Percentiles rank a stretch among this genome's conserved stretches.
These are phyloP conservation scores for Vigna unguiculata DNA, from an alignment of 306 rosid genomes.

Conservation along the genomic window DNA sequence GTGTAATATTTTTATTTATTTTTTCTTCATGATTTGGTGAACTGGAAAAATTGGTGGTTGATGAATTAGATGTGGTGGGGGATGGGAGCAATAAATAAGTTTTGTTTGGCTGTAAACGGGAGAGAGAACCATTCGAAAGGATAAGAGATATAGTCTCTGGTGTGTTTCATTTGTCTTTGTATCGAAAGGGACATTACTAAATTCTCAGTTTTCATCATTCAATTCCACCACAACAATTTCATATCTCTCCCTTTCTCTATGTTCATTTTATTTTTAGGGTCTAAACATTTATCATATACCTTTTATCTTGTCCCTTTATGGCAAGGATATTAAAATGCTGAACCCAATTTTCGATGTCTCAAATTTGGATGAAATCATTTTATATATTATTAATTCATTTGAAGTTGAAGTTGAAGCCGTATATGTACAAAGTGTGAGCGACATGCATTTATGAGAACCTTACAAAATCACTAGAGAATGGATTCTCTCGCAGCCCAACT, in stretches of 20 bases:
- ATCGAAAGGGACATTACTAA: conserved; percentile 48
- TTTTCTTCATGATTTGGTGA: no score
- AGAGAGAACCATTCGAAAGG: conserved; percentile 36
- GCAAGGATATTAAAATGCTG: not conserved
- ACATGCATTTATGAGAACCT: conserved; percentile 22
- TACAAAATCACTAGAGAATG: conserved; percentile 24
- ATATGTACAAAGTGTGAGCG: conserved; percentile 1
- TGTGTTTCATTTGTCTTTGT: conserved; percentile 50
- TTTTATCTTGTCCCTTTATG: not conserved
- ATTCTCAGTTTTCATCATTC: conserved; percentile 43
- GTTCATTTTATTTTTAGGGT: not conserved
- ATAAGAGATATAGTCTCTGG: conserved; percentile 39
- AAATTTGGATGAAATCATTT: conserved; percentile 4
- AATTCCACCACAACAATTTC: conserved; percentile 42
- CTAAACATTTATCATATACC: not conserved
- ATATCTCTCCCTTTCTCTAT: not conserved
- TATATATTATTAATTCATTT: not conserved
- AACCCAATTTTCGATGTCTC: not conserved
- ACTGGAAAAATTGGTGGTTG: not conserved
- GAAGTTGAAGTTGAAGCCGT: not conserved
- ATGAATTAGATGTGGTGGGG: conserved; percentile 35
- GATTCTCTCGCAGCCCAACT: conserved; percentile 8
- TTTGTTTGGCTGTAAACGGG: conserved; percentile 8
- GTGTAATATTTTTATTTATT: no score
- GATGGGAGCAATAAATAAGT: not conserved